Conservation (phyloP, 1,284 basidiomycete species). For the Ceratobasidium sp. region DNA sequence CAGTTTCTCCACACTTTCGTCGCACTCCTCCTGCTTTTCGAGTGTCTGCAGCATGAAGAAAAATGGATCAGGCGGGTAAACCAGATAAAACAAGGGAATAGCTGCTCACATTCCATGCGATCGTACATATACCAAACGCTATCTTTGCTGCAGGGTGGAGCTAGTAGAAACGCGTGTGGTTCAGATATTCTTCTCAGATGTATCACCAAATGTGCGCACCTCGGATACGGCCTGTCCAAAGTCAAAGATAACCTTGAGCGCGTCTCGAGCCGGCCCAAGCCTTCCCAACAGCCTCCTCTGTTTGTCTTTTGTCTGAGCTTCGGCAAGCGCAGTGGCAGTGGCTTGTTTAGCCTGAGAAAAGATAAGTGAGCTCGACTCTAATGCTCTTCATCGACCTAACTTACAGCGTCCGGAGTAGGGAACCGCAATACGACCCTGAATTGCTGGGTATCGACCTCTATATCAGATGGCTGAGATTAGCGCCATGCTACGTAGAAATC, state of each 20-base stretch:
- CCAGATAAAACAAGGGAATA: not conserved
- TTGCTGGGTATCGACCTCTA: not conserved
- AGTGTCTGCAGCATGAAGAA: not conserved
- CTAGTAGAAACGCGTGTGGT: not conserved
- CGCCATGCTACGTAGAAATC: not conserved
- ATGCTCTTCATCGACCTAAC: not conserved
- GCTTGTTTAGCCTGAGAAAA: not conserved
- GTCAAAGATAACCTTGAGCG: not conserved
- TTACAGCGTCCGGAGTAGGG: not conserved
- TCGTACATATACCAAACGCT: not conserved
- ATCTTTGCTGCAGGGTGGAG: constrained; percentile 3
- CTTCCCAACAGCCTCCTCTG: not conserved
- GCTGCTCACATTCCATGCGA: not conserved
- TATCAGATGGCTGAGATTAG: not conserved
- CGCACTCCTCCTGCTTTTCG: constrained; percentile 1
- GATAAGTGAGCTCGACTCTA: not conserved
- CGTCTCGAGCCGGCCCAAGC: not conserved
- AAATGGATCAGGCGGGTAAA: too few species aligned
- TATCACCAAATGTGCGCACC: not conserved
- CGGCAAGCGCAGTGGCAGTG: not conserved
- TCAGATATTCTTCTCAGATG: not conserved
- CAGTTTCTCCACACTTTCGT: not conserved
- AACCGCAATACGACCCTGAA: not conserved
- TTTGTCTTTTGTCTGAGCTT: not conserved
- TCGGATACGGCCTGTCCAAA: not conserved